These are phyloP conservation scores for Typha latifolia DNA, from an alignment of 176 grass and related monocot genomes.

Conservation along the genomic window DNA sequence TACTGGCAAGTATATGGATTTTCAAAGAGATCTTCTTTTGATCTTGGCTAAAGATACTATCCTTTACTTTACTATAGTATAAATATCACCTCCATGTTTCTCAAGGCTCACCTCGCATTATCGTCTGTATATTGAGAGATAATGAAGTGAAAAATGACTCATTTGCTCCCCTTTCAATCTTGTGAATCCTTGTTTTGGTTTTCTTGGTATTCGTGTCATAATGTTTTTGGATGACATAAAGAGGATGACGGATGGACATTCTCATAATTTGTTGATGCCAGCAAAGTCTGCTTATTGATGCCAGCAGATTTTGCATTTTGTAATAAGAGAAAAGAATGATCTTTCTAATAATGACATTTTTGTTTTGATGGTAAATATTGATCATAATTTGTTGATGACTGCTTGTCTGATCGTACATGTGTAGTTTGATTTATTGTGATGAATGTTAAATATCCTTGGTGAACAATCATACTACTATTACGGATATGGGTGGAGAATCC, in stretches of 20 bases:
- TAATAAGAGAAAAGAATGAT: not conserved
- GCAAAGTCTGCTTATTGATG: not conserved
- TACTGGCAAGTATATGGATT: conserved; percentile 87
- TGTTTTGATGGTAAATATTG: not conserved
- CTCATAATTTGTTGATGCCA: not conserved
- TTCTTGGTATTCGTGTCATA: conserved; percentile 3
- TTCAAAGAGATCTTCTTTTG: too few relatives aligned
- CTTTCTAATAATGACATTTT: not conserved
- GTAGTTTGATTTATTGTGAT: too few relatives aligned
- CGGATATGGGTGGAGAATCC: not conserved
- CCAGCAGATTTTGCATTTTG: not conserved
- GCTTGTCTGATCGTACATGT: too few relatives aligned
- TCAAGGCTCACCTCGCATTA: not conserved
- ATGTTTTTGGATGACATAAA: not conserved
- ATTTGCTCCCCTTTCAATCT: not conserved
- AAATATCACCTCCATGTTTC: conserved; percentile 16
- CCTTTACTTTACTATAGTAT: conserved; percentile 53
- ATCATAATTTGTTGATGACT: too few relatives aligned
- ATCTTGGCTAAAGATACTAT: conserved; percentile 77
- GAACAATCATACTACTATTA: not conserved
- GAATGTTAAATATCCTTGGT: too few relatives aligned
- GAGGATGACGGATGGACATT: not conserved
- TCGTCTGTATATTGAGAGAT: conserved; percentile 21
- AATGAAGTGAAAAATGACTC: conserved; percentile 20
- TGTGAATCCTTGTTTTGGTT: not conserved